These are phyloP conservation scores for Aspergillus ibericus DNA, from an alignment of 2,329 filamentous ascomycete species.

Conservation along the genomic window DNA sequence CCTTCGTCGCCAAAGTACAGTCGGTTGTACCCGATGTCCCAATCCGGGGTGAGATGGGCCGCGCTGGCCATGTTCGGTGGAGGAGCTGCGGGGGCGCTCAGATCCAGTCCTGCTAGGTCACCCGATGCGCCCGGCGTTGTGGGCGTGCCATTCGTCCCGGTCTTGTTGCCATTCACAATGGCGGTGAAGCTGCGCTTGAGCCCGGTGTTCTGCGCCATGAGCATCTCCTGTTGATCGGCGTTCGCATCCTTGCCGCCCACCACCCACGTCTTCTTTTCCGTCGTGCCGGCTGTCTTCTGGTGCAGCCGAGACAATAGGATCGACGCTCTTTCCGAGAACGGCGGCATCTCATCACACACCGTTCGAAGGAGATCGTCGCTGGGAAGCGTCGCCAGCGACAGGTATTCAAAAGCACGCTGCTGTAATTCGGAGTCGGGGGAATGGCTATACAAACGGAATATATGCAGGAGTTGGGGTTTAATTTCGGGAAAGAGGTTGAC, in stretches of 20 bases:
- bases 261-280: slow-evolving; percentile 95
- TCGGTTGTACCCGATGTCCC: slow-evolving; percentile 86
- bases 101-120: slow-evolving; percentile 80
- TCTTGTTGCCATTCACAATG: slow-evolving; percentile 46
- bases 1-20: slow-evolving; percentile 79
- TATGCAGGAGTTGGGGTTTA: slow-evolving; percentile 86
- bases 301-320: slow-evolving; percentile 88
- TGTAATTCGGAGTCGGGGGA: slow-evolving; percentile 93
- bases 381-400: slow-evolving; percentile 78
- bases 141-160: slow-evolving; percentile 36
- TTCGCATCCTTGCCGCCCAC: slow-evolving; percentile 97
- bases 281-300: slow-evolving; percentile 88
- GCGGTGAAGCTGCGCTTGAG: slow-evolving; percentile 81
- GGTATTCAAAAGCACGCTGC: slow-evolving; percentile 93
- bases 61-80: slow-evolving; percentile 86
- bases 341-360: slow-evolving; percentile 97
- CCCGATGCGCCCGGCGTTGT: slow-evolving; percentile 50
- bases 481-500: slow-evolving; percentile 98
- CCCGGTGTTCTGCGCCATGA: slow-evolving; percentile 75
- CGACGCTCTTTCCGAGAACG: slow-evolving; percentile 91
- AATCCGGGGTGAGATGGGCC: slow-evolving; percentile 88
- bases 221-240: slow-evolving; percentile 73
- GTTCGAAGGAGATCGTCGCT: slow-evolving; percentile 90
- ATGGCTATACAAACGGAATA: slow-evolving; percentile 90
- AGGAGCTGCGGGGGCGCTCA: slow-evolving; percentile 61